Conservation (phyloP, 352 stramenopile species). For the Pythium rishiriense region DNA sequence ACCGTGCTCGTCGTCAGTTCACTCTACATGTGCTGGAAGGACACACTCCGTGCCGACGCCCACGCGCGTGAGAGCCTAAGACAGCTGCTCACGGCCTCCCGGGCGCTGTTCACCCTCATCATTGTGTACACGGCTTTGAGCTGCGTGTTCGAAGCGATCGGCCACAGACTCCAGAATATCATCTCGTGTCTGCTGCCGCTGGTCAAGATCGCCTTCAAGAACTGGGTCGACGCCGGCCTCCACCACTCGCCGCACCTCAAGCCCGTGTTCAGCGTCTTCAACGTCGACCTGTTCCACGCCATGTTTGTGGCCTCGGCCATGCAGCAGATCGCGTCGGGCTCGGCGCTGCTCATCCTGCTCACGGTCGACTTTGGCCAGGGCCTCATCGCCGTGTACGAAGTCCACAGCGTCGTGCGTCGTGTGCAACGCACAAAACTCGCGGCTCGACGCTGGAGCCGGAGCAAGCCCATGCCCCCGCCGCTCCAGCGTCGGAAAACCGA, state of each 20-base stretch:
- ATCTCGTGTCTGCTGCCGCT: conserved; percentile 8
- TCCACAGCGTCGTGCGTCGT: neutral
- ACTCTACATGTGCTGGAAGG: neutral
- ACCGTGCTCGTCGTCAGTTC: neutral
- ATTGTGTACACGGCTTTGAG: conserved; percentile 11
- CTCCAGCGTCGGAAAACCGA: neutral
- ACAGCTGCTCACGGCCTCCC: neutral
- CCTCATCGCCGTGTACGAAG: neutral
- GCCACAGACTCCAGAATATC: neutral
- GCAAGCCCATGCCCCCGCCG: neutral
- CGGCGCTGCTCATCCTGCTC: conserved; percentile 5
- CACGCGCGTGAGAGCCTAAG: neutral
- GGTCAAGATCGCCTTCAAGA: conserved; percentile 22
- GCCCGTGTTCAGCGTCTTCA: conserved; percentile 16
- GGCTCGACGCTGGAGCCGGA: neutral
- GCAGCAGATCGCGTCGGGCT: conserved; percentile 2
- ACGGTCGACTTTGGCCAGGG: conserved; percentile 5
- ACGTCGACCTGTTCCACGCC: conserved; percentile 24
- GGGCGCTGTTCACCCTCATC: neutral
- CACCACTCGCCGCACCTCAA: conserved; percentile 14
- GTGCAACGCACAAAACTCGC: neutral
- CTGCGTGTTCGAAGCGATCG: conserved; percentile 3
- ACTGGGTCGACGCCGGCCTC: neutral
- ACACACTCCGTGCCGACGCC: neutral
- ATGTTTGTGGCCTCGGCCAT: conserved; percentile 18